Conservation (phyloP, 176 grass and related monocot genomes). For the Alloteropsis semialata region DNA sequence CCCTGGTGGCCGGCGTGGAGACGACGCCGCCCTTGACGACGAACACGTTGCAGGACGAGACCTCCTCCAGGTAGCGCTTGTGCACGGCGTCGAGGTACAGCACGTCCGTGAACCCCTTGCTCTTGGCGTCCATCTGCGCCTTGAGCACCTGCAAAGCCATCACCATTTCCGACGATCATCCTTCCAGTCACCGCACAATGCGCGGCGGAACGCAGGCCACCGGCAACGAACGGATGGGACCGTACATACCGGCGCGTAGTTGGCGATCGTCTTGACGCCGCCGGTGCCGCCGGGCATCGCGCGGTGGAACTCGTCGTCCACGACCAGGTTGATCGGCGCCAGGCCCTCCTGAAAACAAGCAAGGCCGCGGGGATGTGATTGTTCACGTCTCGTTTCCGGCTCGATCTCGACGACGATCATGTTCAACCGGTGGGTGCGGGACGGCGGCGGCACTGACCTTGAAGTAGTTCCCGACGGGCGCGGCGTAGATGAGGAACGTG, state of each 20-base stretch:
- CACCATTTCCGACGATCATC: background rate
- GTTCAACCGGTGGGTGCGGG: too few species aligned
- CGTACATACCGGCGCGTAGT: slow-evolving; percentile 99
- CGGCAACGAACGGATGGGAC: too few species aligned
- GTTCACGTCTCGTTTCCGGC: background rate
- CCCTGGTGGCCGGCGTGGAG: slow-evolving; percentile 57
- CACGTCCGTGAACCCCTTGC: slow-evolving; percentile 80
- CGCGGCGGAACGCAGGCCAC: too few species aligned
- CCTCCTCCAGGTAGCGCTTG: slow-evolving; percentile 86
- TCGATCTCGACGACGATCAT: too few species aligned
- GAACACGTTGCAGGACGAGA: slow-evolving; percentile 90
- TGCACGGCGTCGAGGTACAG: slow-evolving; percentile 82
- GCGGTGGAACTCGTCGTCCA: slow-evolving; percentile 65
- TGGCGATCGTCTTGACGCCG: slow-evolving; percentile 81
- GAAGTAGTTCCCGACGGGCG: slow-evolving; percentile 87
- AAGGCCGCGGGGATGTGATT: background rate
- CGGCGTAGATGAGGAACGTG: slow-evolving; percentile 74
- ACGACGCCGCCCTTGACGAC: slow-evolving; percentile 65
- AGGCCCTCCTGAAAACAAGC: slow-evolving; percentile 61
- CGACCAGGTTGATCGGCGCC: slow-evolving; percentile 62
- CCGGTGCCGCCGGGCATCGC: slow-evolving; percentile 82
- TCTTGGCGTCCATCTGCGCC: slow-evolving; percentile 66
- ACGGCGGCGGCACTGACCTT: slow-evolving; percentile 69
- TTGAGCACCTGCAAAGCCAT: slow-evolving; percentile 56
- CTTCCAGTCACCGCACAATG: background rate